Percentiles rank a stretch among this genome's conserved stretches.
These are phyloP conservation scores for Cyclotella baltica DNA, from an alignment of 108 stramenopile species.

Conservation along the genomic window DNA sequence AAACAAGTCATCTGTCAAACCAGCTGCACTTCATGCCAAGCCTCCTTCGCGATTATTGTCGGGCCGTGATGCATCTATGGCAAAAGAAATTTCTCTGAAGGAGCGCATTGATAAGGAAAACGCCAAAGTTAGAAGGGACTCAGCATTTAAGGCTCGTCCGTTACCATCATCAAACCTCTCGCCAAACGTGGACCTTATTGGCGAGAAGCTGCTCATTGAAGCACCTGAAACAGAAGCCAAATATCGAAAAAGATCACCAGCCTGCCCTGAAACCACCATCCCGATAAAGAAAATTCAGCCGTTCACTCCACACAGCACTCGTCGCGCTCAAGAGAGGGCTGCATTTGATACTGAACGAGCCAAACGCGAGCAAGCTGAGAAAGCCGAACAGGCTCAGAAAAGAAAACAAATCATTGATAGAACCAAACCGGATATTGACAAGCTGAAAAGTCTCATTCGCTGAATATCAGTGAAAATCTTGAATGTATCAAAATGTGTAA, in stretches of 20 bases:
- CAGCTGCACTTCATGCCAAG: slow-evolving; percentile 35
- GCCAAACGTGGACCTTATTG: background rate
- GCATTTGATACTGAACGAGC: slow-evolving; percentile 30
- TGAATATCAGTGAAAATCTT: background rate
- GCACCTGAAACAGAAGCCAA: slow-evolving; percentile 12
- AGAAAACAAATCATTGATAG: slow-evolving; percentile 23
- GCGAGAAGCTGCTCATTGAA: background rate
- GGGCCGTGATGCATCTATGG: slow-evolving; percentile 42
- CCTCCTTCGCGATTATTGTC: slow-evolving; percentile 41
- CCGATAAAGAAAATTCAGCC: slow-evolving; percentile 12
- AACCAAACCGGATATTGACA: slow-evolving; percentile 29
- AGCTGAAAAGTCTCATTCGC: slow-evolving; percentile 32
- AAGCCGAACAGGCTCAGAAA: slow-evolving; percentile 12
- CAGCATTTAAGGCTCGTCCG: slow-evolving; percentile 47
- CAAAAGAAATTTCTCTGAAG: slow-evolving; percentile 35
- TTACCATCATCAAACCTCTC: slow-evolving; percentile 24
- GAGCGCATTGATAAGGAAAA: slow-evolving; percentile 38
- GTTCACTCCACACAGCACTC: slow-evolving; percentile 10
- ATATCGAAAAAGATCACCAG: no score
- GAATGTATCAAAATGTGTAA: no score
- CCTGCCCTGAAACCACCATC: no score
- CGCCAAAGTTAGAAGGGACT: slow-evolving; percentile 26
- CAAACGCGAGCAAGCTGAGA: slow-evolving; percentile 17
- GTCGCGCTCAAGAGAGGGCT: slow-evolving; percentile 39
- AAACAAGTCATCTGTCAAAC: slow-evolving; percentile 27